Evolutionary conservation across 2,329 filamentous ascomycete genomes (phyloP).

Genomic region (Hypoxylon sp.): DNA sequence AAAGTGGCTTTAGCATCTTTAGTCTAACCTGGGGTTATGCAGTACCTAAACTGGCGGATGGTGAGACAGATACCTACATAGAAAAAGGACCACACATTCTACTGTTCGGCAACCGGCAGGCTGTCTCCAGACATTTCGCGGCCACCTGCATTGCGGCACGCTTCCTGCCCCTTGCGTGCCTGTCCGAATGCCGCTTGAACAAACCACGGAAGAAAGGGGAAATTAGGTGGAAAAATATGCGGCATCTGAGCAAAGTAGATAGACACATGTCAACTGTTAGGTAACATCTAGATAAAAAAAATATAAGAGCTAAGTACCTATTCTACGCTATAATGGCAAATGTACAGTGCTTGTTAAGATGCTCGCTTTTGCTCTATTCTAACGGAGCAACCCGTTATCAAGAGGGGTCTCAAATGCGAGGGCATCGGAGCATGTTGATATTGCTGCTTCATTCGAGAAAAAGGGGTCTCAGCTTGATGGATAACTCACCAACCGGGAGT

Average conservation of each 20-base stretch:
- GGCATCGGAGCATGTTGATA: constrained; percentile 10
- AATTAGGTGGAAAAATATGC: constrained; percentile 16
- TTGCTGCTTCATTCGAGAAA: constrained; percentile 23
- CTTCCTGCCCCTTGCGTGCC: constrained; percentile 25
- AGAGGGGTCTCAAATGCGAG: constrained; percentile 12
- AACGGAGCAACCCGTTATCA: constrained; percentile 36
- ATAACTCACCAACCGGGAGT: constrained; percentile 24
- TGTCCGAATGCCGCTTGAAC: constrained; percentile 11
- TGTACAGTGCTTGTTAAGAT: constrained; percentile 20
- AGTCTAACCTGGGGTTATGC: constrained; percentile 20
- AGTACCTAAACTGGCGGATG: constrained; percentile 13
- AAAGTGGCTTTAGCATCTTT: constrained; percentile 14
- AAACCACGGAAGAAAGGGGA: constrained; percentile 15
- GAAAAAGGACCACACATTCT: constrained; percentile 20
- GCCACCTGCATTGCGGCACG: constrained; percentile 29
- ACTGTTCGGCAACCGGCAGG: constrained; percentile 28
- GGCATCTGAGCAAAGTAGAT: constrained; percentile 9
- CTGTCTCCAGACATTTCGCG: constrained; percentile 27
- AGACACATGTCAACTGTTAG: constrained; percentile 14
- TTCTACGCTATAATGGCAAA: constrained; percentile 12
- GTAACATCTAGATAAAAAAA: constrained; percentile 12
- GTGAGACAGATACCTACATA: constrained; percentile 26
- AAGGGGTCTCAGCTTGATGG: constrained; percentile 32
- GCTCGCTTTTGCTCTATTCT: constrained; percentile 34
- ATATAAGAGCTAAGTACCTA: constrained; percentile 4